Evolutionary conservation across 805 yeast genomes (phyloP), one percentile per base, ranked within the genome.

Genomic region (Wickerhamomyces bisporus): DNA sequence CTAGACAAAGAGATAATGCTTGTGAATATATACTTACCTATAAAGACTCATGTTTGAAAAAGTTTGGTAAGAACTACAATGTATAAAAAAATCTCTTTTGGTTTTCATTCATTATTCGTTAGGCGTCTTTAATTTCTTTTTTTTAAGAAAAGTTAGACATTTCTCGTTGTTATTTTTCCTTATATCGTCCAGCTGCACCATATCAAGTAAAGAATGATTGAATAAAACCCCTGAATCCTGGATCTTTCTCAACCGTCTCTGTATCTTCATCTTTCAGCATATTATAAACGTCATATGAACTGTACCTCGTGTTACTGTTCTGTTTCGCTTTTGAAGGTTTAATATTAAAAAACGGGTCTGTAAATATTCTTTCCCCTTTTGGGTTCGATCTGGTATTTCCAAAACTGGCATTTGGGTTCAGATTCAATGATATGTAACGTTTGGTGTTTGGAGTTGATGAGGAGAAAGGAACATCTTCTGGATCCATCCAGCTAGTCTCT

Each of bases 401-500:
- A 19, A 15, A 5, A 35, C 35, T 27, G 41, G 40, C 7, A 38
- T 41, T 14, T 15, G 59, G 57, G 25, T 53, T 44, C 17, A 51
- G 24, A 27, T 51, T 52, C 32, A 48, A 31, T 31, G 47, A 46
- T n/a, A 51, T 44, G 32, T 54, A 54, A 14, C 55, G 30, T 21
- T 46, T 34, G 5, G 53, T 48, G 11, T 40, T 36, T 4, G 56
- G 57, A 4, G 59, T 52, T 3, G 46, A 40, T 2, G 53, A 41
- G 2, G 47, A 29, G 19, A 29, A 6, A 4, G 41, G n/a, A 16
- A 41, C 48, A 58, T 56, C 62, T 36, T 55, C 48, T 3, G 77
- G 71, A 38, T 73, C 78, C 77, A 73, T 72, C 79, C 79, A 74
- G 39, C 65, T 68, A 15, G 69, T 62, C 29, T 70, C 75, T 12